A percentile compares a stretch with the other conserved stretches of the same genome.
These are phyloP conservation scores for Penicillium salamii DNA, from an alignment of 495 filamentous ascomycete species.

Conservation along the genomic window DNA sequence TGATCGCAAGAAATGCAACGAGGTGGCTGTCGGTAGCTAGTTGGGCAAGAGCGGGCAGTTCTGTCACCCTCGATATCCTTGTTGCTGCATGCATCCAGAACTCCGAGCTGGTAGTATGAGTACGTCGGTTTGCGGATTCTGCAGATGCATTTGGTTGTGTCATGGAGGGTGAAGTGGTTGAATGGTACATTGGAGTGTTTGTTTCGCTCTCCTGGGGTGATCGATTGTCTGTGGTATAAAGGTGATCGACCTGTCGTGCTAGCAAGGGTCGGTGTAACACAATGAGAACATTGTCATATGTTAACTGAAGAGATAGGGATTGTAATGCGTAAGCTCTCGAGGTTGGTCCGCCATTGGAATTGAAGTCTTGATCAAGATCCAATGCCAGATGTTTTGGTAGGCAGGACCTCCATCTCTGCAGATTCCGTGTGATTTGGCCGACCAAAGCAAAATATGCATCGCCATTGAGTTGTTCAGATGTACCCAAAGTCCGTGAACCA, in stretches of 20 bases:
- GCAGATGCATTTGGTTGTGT: not conserved
- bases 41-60: slow-evolving; percentile 22
- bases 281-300: slow-evolving; percentile 35
- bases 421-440: slow-evolving; percentile 17
- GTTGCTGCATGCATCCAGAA: slow-evolving; percentile 31
- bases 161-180: not conserved
- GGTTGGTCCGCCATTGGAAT: slow-evolving; percentile 1
- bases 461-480: slow-evolving; percentile 14
- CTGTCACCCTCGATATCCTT: slow-evolving; percentile 26
- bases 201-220: not conserved
- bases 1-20: slow-evolving; percentile 34
- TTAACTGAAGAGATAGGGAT: slow-evolving; percentile 30
- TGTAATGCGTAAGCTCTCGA: slow-evolving; percentile 26
- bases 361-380: slow-evolving; percentile 23
- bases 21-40: slow-evolving; percentile 30
- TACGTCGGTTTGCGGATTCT: not conserved
- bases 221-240: slow-evolving; percentile 8
- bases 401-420: slow-evolving; percentile 21
- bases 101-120: slow-evolving; percentile 13
- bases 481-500: slow-evolving; percentile 22
- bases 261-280: slow-evolving; percentile 33
- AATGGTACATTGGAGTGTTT: not conserved
- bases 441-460: slow-evolving; percentile 19
- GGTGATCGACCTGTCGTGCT: slow-evolving; percentile 23
- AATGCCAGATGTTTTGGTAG: slow-evolving; percentile 22